Conservation (phyloP, 495 filamentous ascomycete species). For the Talaromyces thailandensis region DNA sequence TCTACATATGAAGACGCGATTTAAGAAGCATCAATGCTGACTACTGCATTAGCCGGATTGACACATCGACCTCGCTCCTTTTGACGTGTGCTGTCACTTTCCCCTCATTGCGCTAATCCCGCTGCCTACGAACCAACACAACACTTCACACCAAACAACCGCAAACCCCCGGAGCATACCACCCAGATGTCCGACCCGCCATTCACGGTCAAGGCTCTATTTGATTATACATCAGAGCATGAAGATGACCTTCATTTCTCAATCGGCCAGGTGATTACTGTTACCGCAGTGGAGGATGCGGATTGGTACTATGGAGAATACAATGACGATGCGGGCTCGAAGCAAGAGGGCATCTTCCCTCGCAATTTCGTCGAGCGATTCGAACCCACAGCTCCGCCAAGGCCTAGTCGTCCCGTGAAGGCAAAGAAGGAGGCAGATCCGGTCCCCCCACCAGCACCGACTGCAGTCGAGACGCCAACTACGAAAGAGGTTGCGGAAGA, state of each 20-base stretch:
- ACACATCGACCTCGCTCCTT: not conserved
- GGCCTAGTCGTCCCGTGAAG: constrained; percentile 61
- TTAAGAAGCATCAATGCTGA: not conserved
- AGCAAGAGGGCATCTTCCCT: constrained; percentile 86
- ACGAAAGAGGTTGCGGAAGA: constrained; percentile 31
- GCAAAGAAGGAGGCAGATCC: constrained; percentile 60
- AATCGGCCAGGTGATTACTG: constrained; percentile 82
- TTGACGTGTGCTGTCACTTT: constrained; percentile 1
- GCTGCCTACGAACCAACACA: constrained; percentile 1
- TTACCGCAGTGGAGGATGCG: constrained; percentile 81
- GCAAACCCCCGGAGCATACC: constrained; percentile 5
- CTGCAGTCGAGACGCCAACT: constrained; percentile 28
- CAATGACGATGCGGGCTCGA: constrained; percentile 58
- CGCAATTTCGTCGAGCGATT: constrained; percentile 95
- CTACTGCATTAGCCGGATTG: not conserved
- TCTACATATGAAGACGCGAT: not conserved
- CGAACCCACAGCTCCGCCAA: constrained; percentile 81
- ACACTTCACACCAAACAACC: not conserved
- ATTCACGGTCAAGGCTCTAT: constrained; percentile 93
- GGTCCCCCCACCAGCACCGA: constrained; percentile 25
- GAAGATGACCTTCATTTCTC: constrained; percentile 89
- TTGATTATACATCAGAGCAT: constrained; percentile 83
- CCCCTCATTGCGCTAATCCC: constrained; percentile 6
- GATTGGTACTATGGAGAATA: constrained; percentile 97
- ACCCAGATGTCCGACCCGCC: constrained; percentile 63